Conservation (phyloP, 148 eudicot genomes). For the Tetragonia tetragonoides region DNA sequence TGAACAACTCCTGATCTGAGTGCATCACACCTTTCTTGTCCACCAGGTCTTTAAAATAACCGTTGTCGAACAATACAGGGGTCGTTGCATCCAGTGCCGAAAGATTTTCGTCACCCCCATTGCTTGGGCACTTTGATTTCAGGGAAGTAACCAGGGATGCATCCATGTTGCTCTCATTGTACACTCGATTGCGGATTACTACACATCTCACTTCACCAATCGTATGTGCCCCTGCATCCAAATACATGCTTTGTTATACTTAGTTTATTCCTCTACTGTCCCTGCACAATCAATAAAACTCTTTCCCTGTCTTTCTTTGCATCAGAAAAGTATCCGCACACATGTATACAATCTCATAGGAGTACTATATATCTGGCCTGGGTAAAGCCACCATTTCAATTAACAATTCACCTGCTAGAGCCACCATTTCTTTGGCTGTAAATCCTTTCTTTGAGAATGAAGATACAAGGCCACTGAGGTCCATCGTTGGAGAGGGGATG, state of each 20-base stretch:
- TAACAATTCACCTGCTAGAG: constrained; percentile 41
- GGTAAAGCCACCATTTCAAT: too few species aligned
- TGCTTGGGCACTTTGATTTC: constrained; percentile 22
- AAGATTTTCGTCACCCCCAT: constrained; percentile 19
- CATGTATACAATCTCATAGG: too few species aligned
- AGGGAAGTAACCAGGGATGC: constrained; percentile 11
- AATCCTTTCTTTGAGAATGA: constrained; percentile 54
- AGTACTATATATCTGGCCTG: too few species aligned
- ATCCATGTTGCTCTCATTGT: constrained; percentile 24
- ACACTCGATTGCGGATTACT: constrained; percentile 11
- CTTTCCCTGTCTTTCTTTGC: too few species aligned
- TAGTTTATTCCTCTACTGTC: background rate
- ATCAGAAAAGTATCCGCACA: too few species aligned
- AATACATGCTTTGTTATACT: background rate
- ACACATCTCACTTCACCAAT: constrained; percentile 25
- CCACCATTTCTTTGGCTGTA: constrained; percentile 48
- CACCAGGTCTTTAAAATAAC: constrained; percentile 17
- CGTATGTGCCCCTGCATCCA: constrained; percentile 26
- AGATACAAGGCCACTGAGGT: constrained; percentile 39
- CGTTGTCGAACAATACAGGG: constrained; percentile 14
- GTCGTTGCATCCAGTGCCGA: constrained; percentile 16
- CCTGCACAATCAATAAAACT: too few species aligned
- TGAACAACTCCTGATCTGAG: constrained; percentile 22
- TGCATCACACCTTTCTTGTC: constrained; percentile 19
- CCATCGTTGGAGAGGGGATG: constrained; percentile 46